Evolutionary conservation across 169 alveolate genomes (phyloP).

Genomic region (Plasmodium vinckei): DNA sequence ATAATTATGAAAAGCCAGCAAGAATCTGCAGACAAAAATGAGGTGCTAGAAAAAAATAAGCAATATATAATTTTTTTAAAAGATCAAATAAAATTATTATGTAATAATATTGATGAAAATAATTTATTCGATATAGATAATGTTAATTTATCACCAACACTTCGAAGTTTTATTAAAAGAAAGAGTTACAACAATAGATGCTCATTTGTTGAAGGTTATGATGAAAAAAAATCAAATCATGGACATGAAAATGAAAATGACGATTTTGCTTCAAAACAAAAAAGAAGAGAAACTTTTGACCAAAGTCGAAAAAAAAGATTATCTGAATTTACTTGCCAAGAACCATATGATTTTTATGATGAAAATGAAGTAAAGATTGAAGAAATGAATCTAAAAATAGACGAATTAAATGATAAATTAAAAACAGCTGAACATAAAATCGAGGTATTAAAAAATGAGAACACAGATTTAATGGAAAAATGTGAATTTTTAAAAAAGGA

Average conservation of each 20-base stretch:
- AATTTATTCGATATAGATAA: conserved; percentile 57
- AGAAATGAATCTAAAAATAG: conserved; percentile 70
- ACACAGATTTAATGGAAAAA: conserved; percentile 55
- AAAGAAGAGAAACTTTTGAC: conserved; percentile 3
- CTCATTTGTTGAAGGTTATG: background rate
- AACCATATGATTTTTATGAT: conserved; percentile 52
- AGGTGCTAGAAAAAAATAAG: conserved; percentile 51
- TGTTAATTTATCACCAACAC: conserved; percentile 61
- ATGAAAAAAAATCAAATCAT: background rate
- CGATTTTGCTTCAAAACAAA: background rate
- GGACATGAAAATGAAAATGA: conserved; percentile 5
- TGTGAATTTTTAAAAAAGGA: conserved; percentile 65
- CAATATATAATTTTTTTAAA: conserved; percentile 46
- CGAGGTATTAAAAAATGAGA: conserved; percentile 33
- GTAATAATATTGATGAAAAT: conserved; percentile 64
- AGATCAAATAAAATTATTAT: conserved; percentile 59
- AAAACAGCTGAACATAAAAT: conserved; percentile 22
- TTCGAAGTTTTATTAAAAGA: conserved; percentile 69
- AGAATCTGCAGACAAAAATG: conserved; percentile 63
- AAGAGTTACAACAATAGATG: conserved; percentile 21
- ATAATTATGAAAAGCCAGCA: conserved; percentile 51
- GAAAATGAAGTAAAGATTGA: conserved; percentile 70
- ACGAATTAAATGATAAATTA: conserved; percentile 57
- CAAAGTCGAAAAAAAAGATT: conserved; percentile 16
- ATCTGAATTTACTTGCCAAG: conserved; percentile 28